Evolutionary conservation across 2,329 filamentous ascomycete genomes (phyloP), one percentile per base, ranked within the genome.

Genomic region (Stenocarpella maydis): DNA sequence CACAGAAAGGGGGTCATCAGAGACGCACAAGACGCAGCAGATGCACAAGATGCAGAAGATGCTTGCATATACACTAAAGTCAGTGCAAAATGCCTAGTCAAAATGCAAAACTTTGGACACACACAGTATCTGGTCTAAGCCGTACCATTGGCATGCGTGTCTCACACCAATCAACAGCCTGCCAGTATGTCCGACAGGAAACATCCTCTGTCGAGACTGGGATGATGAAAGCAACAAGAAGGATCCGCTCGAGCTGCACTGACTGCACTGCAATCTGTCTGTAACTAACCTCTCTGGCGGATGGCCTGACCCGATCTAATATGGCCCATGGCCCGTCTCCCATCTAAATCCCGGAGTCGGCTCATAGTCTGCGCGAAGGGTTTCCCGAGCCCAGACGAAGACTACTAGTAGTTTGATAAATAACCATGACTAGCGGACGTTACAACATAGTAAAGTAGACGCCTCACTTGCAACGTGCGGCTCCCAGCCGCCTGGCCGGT

Each of bases 1-100:
- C 19, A 28, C 41, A 37, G 58, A 61, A 47, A 61, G 58, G 58
- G 58, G 58, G 10, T 61, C 58, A 61, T 24, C 41, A 61, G 41
- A 47, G 28, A 61, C 58, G 34, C 14, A 26, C 24, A 28, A 53
- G 28, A 34, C 21, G 21, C 4, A 3, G 2, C 4, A 52, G 49
- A 52, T 26, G 31, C 53, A 37, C 7, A 19, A 54, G 10, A 54
- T 14, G 19, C 52, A n/a, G 5, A 12, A 26, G n/a, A 26, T 37
- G 28, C 50, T 14, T 21, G 45, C n/a, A 49, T 21, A 49, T 37
- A 37, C 34, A 9, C 34, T 12, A 37, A 5, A 37, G 6, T 2
- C 34, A 37, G 12, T 37, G 34, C 34, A 37, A 12, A 37, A 4
- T 9, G 4, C 4, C 31, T 34, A 34, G 9, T 9, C 31, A 9